phyloP scores from a whole-genome alignment of 179 eudicot genomes.

The Silene coronaria region DNA sequence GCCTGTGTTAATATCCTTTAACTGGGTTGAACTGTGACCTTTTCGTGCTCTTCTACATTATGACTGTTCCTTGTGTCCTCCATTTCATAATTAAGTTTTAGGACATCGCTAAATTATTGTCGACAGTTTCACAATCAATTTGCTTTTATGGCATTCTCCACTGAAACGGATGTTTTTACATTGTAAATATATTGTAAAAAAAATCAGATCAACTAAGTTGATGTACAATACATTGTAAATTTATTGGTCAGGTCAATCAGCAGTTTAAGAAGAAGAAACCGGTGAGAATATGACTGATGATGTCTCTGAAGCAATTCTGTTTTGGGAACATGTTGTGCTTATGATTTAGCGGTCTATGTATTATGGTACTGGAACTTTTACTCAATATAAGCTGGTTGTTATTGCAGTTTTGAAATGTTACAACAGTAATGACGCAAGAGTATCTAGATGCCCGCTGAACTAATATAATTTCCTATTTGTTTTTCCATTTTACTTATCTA shows the following conservation, averaged over 20 bases:
- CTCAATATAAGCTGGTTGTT: conserved; percentile 23
- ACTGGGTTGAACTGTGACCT: too few relatives aligned
- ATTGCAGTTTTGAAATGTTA: conserved; percentile 97
- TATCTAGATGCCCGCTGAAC: conserved; percentile 95
- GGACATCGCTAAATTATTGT: background rate
- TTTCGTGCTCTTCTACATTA: background rate
- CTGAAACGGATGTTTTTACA: background rate
- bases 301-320: conserved; percentile 75
- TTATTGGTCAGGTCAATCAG: conserved; percentile 58
- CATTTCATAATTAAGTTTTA: background rate
- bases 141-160: background rate
- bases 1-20: background rate
- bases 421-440: conserved; percentile 94
- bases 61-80: background rate
- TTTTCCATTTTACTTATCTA: background rate
- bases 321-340: conserved; percentile 88
- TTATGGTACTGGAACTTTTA: conserved; percentile 13
- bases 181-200: conserved; percentile 14
- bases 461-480: too few relatives aligned
- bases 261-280: conserved; percentile 87
- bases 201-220: background rate
- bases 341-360: background rate
- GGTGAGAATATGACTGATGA: conserved; percentile 80
- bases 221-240: background rate
- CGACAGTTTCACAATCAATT: background rate